These are phyloP conservation scores for Acanthamoeba lugdunensis DNA, from an alignment of 208 protist genomes.

Conservation along the genomic window DNA sequence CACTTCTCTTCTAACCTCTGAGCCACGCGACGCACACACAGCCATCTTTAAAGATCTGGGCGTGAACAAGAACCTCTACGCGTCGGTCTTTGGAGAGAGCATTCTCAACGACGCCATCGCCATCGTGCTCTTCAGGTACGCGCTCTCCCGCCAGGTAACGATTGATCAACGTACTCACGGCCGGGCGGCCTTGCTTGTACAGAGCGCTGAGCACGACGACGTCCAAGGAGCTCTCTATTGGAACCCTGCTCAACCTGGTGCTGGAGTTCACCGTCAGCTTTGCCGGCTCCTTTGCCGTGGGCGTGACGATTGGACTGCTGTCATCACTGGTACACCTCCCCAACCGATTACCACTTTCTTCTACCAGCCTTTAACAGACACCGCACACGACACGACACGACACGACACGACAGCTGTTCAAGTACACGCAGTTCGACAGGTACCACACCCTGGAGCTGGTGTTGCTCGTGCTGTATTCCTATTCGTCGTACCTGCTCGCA, in stretches of 20 bases:
- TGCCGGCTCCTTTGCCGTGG: conserved; percentile 76
- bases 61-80: conserved; percentile 81
- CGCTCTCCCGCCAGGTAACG: background rate
- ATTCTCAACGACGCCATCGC: conserved; percentile 88
- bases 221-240: background rate
- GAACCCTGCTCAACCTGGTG: background rate
- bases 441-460: conserved; percentile 74
- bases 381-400: too few relatives aligned
- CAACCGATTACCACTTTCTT: too few relatives aligned
- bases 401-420: conserved; percentile 54
- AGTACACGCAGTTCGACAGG: conserved; percentile 62
- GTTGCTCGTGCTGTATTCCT: conserved; percentile 79
- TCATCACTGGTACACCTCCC: conserved; percentile 29
- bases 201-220: background rate
- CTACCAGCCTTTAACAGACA: too few relatives aligned
- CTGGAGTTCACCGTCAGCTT: conserved; percentile 70
- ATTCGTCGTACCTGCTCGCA: conserved; percentile 78
- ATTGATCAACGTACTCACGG: too few relatives aligned
- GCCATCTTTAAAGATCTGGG: conserved; percentile 84
- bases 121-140: conserved; percentile 83
- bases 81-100: conserved; percentile 87
- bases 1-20: background rate
- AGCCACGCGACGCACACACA: conserved; percentile 25
- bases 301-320: conserved; percentile 62
- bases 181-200: background rate